Percentiles rank a stretch among this genome's conserved stretches.
These are phyloP conservation scores for Talaromyces sp. DNA, from an alignment of 2,329 filamentous ascomycete genomes.

Conservation along the genomic window DNA sequence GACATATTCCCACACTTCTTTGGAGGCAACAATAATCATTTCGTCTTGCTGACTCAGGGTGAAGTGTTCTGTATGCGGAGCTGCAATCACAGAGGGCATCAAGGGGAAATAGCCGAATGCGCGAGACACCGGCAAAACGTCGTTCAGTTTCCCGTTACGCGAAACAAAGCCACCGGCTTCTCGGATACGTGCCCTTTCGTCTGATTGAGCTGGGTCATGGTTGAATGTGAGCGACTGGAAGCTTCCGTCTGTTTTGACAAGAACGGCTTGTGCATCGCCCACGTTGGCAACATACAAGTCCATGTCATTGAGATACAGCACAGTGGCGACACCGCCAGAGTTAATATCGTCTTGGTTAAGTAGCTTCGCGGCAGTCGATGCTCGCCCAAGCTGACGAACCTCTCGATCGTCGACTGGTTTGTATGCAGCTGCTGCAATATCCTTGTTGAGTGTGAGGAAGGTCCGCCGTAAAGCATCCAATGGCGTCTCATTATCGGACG, in stretches of 20 bases:
- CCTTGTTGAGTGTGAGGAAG: slow-evolving; percentile 88
- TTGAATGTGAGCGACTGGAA: slow-evolving; percentile 81
- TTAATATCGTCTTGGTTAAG: slow-evolving; percentile 84
- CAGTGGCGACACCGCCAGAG: slow-evolving; percentile 86
- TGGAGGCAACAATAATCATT: slow-evolving; percentile 84
- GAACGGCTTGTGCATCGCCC: slow-evolving; percentile 89
- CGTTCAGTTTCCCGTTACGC: slow-evolving; percentile 87
- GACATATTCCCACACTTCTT: slow-evolving; percentile 92
- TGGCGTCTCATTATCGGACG: slow-evolving; percentile 66
- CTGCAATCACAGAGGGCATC: slow-evolving; percentile 88
- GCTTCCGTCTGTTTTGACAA: slow-evolving; percentile 82
- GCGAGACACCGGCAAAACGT: slow-evolving; percentile 81
- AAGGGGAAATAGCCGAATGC: slow-evolving; percentile 93
- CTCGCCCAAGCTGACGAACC: slow-evolving; percentile 57
- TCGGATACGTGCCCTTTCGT: slow-evolving; percentile 81
- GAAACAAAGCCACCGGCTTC: slow-evolving; percentile 96
- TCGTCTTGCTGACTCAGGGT: slow-evolving; percentile 84
- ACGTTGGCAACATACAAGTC: slow-evolving; percentile 94
- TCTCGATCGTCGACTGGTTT: slow-evolving; percentile 73
- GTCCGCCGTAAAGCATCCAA: slow-evolving; percentile 78
- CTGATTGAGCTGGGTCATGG: slow-evolving; percentile 84
- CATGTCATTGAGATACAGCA: slow-evolving; percentile 82
- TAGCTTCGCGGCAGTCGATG: slow-evolving; percentile 66
- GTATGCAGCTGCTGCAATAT: slow-evolving; percentile 78
- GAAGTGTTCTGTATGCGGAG: slow-evolving; percentile 74